These are phyloP conservation scores for Alternaria alternata DNA, from an alignment of 2,329 filamentous ascomycete genomes.

Conservation along the genomic window DNA sequence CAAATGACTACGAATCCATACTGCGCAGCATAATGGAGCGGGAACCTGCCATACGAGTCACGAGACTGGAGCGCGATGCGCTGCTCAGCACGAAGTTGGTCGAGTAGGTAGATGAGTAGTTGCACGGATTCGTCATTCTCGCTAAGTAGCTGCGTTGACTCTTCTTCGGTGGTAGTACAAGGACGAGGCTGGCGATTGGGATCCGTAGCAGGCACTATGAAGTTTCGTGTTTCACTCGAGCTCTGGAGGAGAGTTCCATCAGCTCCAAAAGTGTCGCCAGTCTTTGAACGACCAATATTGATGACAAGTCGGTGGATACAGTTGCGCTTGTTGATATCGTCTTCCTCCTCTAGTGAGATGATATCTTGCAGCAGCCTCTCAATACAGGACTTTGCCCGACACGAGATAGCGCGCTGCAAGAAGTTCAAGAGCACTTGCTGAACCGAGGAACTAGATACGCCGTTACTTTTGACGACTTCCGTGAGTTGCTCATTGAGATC, in stretches of 20 bases:
- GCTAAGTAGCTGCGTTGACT: conserved; percentile 65
- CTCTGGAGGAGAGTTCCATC: conserved; percentile 62
- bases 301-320: conserved; percentile 93
- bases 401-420: conserved; percentile 78
- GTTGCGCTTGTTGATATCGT: conserved; percentile 94
- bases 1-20: conserved; percentile 94
- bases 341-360: conserved; percentile 78
- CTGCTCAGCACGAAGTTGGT: conserved; percentile 73
- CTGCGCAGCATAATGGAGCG: conserved; percentile 92
- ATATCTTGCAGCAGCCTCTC: conserved; percentile 73
- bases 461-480: conserved; percentile 64
- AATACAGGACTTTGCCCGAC: conserved; percentile 73
- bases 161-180: conserved; percentile 71
- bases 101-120: conserved; percentile 69
- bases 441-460: conserved; percentile 58
- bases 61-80: conserved; percentile 70
- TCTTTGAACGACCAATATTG: conserved; percentile 80
- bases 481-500: conserved; percentile 65
- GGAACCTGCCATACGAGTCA: conserved; percentile 83
- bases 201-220: conserved; percentile 79
- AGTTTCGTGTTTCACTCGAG: conserved; percentile 69
- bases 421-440: conserved; percentile 80
- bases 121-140: conserved; percentile 79
- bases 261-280: conserved; percentile 56
- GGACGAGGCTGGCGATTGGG: conserved; percentile 69